Base-by-base conservation (phyloP, 441 rosid genomes). In the Erodium trifolium region DNA sequence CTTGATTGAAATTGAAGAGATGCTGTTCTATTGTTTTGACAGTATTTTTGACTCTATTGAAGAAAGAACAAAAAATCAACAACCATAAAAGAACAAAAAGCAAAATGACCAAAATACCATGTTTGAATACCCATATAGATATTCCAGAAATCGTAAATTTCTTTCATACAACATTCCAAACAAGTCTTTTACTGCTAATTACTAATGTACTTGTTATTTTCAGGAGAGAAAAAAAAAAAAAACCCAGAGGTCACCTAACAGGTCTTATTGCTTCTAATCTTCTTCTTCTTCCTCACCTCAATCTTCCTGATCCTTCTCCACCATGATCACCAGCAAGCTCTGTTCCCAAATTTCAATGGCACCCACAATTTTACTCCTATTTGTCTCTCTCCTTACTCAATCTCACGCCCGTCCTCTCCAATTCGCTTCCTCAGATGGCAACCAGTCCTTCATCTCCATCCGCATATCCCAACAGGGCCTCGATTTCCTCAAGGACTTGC, bases 401-500 rank as follows among this genome's bases (percentile, higher is more conserved):
- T 78, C 85, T 13, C 65, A 49, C 6, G 18, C 83, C 29, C 53
- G 59, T 2, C 77, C 23, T 34, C 68, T 67, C 63, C 80, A 39
- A 12, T 71, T 85, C 39, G 7, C 80, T 23, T 68, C 68, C 5
- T 47, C 74, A 0, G 78, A 73, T 57, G 77, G 70, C 29, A 74
- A 80, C 60, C 70, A 80, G 65, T 81, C 93, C 65, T 93, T 88
- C 86, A 91, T 90, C 67, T 87, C 99, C 60, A 72, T 93, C 67
- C 75, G 84, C 43, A 72, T 93, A 63, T 84, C 93, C 70, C 87
- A 93, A 77, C 79, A 75, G 68, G 99, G 97, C n/a, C 89, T 93
- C 70, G 92, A 89, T 76, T 93, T 93, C 83, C 63, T 88, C 72
- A 93, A 89, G 80, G 75, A 91, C 67, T 77, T 89, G 51, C 91